These are phyloP conservation scores for Fusarium sacchari DNA, from an alignment of 2,329 filamentous ascomycete species.

Conservation along the genomic window DNA sequence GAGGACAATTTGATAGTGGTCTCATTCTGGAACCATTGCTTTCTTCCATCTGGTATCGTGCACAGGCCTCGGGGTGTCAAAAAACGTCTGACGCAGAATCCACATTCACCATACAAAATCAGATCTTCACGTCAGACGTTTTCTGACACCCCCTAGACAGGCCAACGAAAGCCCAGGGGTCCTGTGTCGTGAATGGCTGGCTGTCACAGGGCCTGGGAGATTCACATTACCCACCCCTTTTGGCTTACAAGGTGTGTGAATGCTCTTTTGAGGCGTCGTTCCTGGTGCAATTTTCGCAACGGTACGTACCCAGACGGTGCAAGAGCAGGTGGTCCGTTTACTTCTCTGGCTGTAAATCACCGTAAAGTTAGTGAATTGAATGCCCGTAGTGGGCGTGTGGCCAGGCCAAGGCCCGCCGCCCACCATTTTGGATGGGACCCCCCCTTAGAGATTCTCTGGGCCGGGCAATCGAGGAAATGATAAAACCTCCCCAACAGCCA, in stretches of 20 bases:
- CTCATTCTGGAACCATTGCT: constrained; percentile 50
- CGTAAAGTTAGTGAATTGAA: constrained; percentile 10
- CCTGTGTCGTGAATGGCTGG: constrained; percentile 23
- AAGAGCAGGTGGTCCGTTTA: constrained; percentile 13
- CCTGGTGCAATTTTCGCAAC: constrained; percentile 11
- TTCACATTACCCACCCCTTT: constrained; percentile 5
- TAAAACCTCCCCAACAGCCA: constrained; percentile 47
- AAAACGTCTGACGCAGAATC: no score
- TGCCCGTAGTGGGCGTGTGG: constrained; percentile 7
- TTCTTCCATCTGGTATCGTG: constrained; percentile 34
- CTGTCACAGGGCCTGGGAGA: constrained; percentile 39
- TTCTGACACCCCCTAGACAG: no score
- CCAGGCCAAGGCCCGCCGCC: constrained; percentile 25
- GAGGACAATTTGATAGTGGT: constrained; percentile 46
- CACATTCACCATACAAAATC: no score
- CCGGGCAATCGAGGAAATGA: constrained; percentile 43
- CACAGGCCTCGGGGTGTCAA: no score
- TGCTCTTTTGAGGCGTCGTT: constrained; percentile 1
- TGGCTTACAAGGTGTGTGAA: constrained; percentile 18
- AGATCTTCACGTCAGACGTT: no score
- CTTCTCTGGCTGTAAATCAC: constrained; percentile 15
- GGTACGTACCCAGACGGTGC: constrained; percentile 22
- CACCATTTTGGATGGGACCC: constrained; percentile 30
- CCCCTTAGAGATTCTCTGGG: constrained; percentile 33
- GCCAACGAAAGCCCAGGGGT: constrained; percentile 30